Conservation (phyloP, 805 yeast genomes). For the Yarrowia sp. region DNA sequence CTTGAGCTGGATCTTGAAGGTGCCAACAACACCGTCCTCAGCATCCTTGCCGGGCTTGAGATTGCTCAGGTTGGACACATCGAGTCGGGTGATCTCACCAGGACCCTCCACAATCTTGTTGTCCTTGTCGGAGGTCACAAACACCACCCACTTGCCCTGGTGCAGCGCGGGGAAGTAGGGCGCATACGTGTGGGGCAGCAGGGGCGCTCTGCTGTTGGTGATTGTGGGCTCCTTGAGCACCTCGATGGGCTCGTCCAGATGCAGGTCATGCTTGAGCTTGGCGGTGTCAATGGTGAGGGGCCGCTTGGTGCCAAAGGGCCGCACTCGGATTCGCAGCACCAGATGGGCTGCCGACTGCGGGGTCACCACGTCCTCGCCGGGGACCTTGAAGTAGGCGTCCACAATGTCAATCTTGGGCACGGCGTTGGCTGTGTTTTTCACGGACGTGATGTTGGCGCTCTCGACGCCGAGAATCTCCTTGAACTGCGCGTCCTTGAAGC, state of each 20-base stretch:
- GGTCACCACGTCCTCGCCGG: conserved; percentile 74
- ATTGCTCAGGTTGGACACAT: conserved; percentile 53
- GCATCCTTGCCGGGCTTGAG: conserved; percentile 47
- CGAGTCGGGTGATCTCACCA: conserved; percentile 48
- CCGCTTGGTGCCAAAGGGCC: conserved; percentile 55
- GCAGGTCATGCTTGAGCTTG: conserved; percentile 30
- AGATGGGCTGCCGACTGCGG: conserved; percentile 74
- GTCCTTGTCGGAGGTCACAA: conserved; percentile 70
- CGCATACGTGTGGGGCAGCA: conserved; percentile 59
- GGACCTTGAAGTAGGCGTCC: conserved; percentile 72
- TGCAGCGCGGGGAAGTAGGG: conserved; percentile 70
- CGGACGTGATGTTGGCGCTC: not conserved
- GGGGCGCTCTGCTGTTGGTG: conserved; percentile 65
- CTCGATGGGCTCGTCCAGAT: conserved; percentile 38
- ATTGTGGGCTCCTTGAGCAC: conserved; percentile 67
- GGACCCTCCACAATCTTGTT: conserved; percentile 73
- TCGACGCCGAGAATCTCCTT: conserved; percentile 9
- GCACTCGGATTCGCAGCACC: conserved; percentile 67
- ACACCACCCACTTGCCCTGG: conserved; percentile 59
- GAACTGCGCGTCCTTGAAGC: conserved; percentile 8
- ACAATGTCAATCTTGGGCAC: conserved; percentile 69
- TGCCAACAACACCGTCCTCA: conserved; percentile 52
- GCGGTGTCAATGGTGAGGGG: conserved; percentile 30
- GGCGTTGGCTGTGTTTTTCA: conserved; percentile 35
- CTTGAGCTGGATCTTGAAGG: conserved; percentile 69